A percentile compares a stretch with the other conserved stretches of the same genome.
These are phyloP conservation scores for Xylariales sp. DNA, from an alignment of 2,329 filamentous ascomycete genomes.

Conservation along the genomic window DNA sequence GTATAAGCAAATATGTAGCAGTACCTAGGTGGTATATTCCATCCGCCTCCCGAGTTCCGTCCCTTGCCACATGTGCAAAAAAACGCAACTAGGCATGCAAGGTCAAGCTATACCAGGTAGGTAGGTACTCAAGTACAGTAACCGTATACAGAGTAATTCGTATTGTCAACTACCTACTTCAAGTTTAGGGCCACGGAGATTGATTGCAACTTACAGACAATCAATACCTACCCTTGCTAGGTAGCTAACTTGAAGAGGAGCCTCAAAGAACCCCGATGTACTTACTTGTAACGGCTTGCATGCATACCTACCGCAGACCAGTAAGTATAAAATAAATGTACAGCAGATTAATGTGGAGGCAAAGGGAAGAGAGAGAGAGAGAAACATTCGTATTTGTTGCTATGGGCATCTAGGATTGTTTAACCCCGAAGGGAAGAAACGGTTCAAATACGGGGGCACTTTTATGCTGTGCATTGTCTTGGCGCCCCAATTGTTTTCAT, in stretches of 20 bases:
- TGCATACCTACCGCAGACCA: not conserved
- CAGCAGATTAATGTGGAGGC: not conserved
- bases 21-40: not conserved
- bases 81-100: not conserved
- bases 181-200: slow-evolving; percentile 15
- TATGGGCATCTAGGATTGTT: not conserved
- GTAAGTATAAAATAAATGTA: not conserved
- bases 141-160: not conserved
- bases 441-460: not conserved
- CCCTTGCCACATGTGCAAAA: slow-evolving; percentile 17
- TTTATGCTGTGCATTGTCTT: slow-evolving; percentile 27
- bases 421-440: not conserved
- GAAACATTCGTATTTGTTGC: slow-evolving; percentile 20
- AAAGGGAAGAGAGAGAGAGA: not conserved
- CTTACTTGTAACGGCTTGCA: slow-evolving; percentile 8
- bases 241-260: slow-evolving; percentile 17
- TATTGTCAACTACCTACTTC: slow-evolving; percentile 25
- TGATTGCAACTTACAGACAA: slow-evolving; percentile 8
- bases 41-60: slow-evolving; percentile 13
- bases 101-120: not conserved
- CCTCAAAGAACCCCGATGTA: slow-evolving; percentile 2
- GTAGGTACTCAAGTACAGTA: not conserved
- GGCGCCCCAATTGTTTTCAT: slow-evolving; percentile 16
- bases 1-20: not conserved
- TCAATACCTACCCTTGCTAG: slow-evolving; percentile 7